Evolutionary conservation across 2,329 filamentous ascomycete species (phyloP).

Genomic region (Ascochyta fabae): DNA sequence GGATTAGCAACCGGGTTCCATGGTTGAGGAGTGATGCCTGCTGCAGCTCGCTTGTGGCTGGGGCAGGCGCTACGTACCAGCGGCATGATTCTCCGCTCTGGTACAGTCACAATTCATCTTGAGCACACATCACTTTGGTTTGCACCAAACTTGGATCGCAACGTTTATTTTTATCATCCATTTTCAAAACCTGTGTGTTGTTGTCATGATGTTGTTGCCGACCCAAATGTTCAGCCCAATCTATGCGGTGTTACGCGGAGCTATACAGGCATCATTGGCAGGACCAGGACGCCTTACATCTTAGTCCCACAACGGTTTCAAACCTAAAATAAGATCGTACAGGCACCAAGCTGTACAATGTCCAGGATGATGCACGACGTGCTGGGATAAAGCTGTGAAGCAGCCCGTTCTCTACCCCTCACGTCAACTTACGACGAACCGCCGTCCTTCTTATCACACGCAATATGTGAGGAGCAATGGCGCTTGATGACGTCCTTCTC

Average conservation of each 20-base stretch:
- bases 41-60: constrained; percentile 10
- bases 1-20: background rate
- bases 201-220: background rate
- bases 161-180: background rate
- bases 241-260: constrained; percentile 9
- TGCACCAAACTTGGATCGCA: background rate
- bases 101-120: background rate
- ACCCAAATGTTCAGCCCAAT: background rate
- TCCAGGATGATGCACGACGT: background rate
- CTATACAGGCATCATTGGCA: constrained; percentile 10
- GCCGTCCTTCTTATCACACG: background rate
- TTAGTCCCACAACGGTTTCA: background rate
- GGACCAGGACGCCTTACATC: background rate
- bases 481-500: background rate
- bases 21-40: constrained; percentile 9
- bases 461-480: background rate
- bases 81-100: background rate
- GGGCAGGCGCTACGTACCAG: background rate
- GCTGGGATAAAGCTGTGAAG: background rate
- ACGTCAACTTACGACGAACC: background rate
- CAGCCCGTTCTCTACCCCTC: background rate
- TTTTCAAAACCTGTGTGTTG: background rate
- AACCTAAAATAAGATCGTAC: constrained; percentile 8
- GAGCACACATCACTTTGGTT: background rate
- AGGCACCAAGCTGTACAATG: background rate